These are phyloP conservation scores for Neolentinus lepideus DNA, from an alignment of 1,284 basidiomycete species.

Conservation along the genomic window DNA sequence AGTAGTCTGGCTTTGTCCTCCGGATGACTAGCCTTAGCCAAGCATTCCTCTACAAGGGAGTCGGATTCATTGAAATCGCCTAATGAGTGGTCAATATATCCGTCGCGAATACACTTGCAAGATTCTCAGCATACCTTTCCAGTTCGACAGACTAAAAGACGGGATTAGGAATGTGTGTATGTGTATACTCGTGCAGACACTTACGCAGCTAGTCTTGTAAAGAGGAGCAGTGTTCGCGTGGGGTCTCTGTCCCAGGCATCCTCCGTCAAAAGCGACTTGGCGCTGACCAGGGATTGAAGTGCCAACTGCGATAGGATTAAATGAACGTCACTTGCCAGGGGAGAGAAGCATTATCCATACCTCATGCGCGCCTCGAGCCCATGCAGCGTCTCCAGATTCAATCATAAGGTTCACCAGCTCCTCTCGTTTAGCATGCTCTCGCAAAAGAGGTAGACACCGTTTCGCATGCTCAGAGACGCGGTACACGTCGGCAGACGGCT, in stretches of 20 bases:
- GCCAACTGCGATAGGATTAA: slow-evolving; percentile 35
- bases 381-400: slow-evolving; percentile 62
- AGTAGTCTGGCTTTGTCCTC: slow-evolving; percentile 52
- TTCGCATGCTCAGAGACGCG: slow-evolving; percentile 64
- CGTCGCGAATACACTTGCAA: background rate
- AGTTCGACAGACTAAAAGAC: slow-evolving; percentile 42
- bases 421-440: slow-evolving; percentile 51
- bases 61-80: slow-evolving; percentile 48
- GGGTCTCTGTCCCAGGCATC: slow-evolving; percentile 48
- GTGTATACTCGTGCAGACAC: slow-evolving; percentile 17
- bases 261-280: slow-evolving; percentile 42
- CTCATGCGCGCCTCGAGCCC: slow-evolving; percentile 65
- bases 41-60: slow-evolving; percentile 43
- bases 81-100: slow-evolving; percentile 13
- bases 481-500: slow-evolving; percentile 51
- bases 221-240: slow-evolving; percentile 39
- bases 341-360: slow-evolving; percentile 22
- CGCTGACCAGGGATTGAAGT: slow-evolving; percentile 51
- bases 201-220: slow-evolving; percentile 53
- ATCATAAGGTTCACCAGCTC: slow-evolving; percentile 53
- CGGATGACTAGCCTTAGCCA: slow-evolving; percentile 34
- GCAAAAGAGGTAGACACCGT: slow-evolving; percentile 51
- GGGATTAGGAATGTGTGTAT: background rate
- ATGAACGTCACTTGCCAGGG: background rate
- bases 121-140: slow-evolving; percentile 54